These are phyloP conservation scores for Candida ovalis DNA, from an alignment of 805 yeast genomes.

Conservation along the genomic window DNA sequence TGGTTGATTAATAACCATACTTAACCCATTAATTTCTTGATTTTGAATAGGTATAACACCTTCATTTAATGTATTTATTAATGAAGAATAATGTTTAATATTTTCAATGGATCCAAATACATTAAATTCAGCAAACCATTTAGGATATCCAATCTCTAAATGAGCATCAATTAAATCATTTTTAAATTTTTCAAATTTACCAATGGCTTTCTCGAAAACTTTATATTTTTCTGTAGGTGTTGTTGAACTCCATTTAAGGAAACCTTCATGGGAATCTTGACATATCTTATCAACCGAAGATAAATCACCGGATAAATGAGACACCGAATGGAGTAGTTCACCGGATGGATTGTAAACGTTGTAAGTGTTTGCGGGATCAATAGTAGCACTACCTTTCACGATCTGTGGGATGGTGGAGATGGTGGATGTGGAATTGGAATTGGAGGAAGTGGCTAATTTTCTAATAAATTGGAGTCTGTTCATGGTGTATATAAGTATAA, in stretches of 20 bases:
- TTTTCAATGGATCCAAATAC: slow-evolving; percentile 28
- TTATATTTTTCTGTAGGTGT: slow-evolving; percentile 8
- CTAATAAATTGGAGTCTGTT: too few species aligned
- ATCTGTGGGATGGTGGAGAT: slow-evolving; percentile 9
- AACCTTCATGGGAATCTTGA: slow-evolving; percentile 13
- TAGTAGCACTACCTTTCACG: slow-evolving; percentile 1
- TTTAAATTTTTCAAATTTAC: slow-evolving; percentile 8
- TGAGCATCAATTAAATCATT: slow-evolving; percentile 23
- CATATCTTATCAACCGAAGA: slow-evolving; percentile 8
- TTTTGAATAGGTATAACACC: slow-evolving; percentile 23
- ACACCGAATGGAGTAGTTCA: slow-evolving; percentile 6
- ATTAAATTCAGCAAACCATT: slow-evolving; percentile 36
- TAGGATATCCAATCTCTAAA: slow-evolving; percentile 33
- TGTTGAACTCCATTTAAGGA: slow-evolving; percentile 16
- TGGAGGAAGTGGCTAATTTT: too few species aligned
- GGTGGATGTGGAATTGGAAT: too few species aligned
- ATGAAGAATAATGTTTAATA: slow-evolving; percentile 28
- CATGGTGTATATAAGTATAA: neutral
- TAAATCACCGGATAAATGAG: slow-evolving; percentile 1
- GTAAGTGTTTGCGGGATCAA: neutral
- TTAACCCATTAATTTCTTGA: slow-evolving; percentile 3
- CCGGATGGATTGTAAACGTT: slow-evolving; percentile 8
- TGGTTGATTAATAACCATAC: slow-evolving; percentile 34
- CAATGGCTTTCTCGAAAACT: slow-evolving; percentile 10
- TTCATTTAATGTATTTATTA: slow-evolving; percentile 14